Base-by-base conservation (phyloP, 2,329 filamentous ascomycete species). In the Cordyceps militaris region DNA sequence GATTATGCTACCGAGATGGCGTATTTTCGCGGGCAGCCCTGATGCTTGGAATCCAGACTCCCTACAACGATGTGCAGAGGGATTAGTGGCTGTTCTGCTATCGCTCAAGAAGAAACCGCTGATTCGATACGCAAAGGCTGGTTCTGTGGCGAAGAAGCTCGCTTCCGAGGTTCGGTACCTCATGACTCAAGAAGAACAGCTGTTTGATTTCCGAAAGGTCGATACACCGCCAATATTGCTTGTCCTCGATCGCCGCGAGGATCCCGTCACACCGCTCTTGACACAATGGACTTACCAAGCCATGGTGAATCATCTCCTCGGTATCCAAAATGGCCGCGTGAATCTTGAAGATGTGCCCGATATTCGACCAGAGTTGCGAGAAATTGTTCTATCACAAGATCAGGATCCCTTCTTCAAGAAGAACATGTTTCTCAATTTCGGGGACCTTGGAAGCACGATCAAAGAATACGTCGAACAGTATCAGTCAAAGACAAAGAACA, bases 221-320 rank as follows among this genome's bases (percentile, higher is more conserved):
- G 94, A 99, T 71, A 99, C 94, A 0, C 89, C 93, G 9, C 94
- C 95, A 0, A 92, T 99, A 64, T 78, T 99, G 14, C 79, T 99
- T 34, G 84, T 99, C 56, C 75, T 99, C 30, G 94, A 99, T 72
- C 85, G 94, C 43, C 84, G 94, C 70, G 92, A 97, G 68, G 94
- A 99, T 66, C 93, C 94, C 0, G 88, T 97, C 52, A 99, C 94
- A 3, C 94, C 94, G 0, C 76, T 99, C 11, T 80, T 99, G 50
- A 96, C 91, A 3, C 94, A 99, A 70, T 99, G 94, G 94, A 99
- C 94, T 26, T 99, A 99, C 68, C 94, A 99, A 73, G 94, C 94
- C n/a, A 99, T 99, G 92, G 94, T 99, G 0, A 94, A 99, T 69
- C 94, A 99, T 67, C 76, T 97, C 2, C 79, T 99, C 13, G 94